Percentiles rank a stretch among this genome's conserved stretches.
These are phyloP conservation scores for Candida maltosa DNA, from an alignment of 805 yeast genomes.

Conservation along the genomic window DNA sequence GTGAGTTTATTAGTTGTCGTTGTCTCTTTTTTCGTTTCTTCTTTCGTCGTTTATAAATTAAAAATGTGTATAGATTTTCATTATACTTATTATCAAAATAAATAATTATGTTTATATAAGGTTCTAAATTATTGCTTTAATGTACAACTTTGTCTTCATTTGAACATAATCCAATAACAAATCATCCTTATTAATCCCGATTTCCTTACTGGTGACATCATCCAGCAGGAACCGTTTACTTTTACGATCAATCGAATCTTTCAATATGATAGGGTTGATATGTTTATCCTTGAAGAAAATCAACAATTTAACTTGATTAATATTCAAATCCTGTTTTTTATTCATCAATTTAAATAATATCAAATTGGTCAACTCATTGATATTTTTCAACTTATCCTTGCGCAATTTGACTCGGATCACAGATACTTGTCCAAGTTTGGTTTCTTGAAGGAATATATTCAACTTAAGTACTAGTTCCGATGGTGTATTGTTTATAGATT, in stretches of 20 bases:
- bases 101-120: no score
- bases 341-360: slow-evolving; percentile 13
- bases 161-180: slow-evolving; percentile 9
- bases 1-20: background rate
- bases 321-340: slow-evolving; percentile 12
- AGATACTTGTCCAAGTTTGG: no score
- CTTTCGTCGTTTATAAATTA: background rate
- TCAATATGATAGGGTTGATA: slow-evolving; percentile 16
- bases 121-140: slow-evolving; percentile 8
- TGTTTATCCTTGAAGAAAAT: slow-evolving; percentile 15
- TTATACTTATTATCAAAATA: no score
- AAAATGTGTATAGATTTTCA: background rate
- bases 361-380: slow-evolving; percentile 15
- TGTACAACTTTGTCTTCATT: slow-evolving; percentile 8
- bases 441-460: no score
- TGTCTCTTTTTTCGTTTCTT: background rate
- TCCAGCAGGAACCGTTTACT: background rate
- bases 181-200: slow-evolving; percentile 2
- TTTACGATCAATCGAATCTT: slow-evolving; percentile 4
- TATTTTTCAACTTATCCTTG: slow-evolving; percentile 13
- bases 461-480: no score
- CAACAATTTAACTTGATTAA: slow-evolving; percentile 12
- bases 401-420: slow-evolving; percentile 12
- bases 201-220: background rate
- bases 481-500: no score